These are phyloP conservation scores for Mucor mucedo DNA, from an alignment of 371 early-diverging fungal species.

Conservation along the genomic window DNA sequence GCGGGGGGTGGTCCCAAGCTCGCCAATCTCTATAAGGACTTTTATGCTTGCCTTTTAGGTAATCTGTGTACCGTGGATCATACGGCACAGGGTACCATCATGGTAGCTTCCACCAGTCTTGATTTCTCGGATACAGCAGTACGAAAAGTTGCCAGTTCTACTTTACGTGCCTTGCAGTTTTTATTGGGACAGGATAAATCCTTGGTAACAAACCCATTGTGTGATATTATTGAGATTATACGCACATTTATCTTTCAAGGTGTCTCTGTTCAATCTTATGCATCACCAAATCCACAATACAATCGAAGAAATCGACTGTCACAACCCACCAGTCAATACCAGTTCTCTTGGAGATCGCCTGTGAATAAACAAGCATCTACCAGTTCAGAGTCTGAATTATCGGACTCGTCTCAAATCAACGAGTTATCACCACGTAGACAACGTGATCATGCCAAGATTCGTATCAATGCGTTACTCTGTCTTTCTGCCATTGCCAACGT, in stretches of 20 bases:
- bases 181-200: constrained; percentile 48
- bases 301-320: constrained; percentile 14
- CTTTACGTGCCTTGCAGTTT: constrained; percentile 55
- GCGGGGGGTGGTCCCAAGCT: constrained; percentile 48
- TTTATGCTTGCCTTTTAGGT: constrained; percentile 51
- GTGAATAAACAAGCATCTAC: constrained; percentile 19
- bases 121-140: constrained; percentile 49
- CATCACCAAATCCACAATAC: neutral
- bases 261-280: constrained; percentile 43
- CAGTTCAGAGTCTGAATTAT: constrained; percentile 69
- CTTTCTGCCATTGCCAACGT: constrained; percentile 61
- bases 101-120: constrained; percentile 39
- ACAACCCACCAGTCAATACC: constrained; percentile 3
- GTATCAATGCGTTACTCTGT: constrained; percentile 63
- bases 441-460: constrained; percentile 57
- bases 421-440: constrained; percentile 31
- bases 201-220: constrained; percentile 46
- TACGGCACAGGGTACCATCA: constrained; percentile 37
- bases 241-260: constrained; percentile 53
- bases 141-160: constrained; percentile 57
- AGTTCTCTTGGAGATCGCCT: constrained; percentile 32
- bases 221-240: constrained; percentile 53
- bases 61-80: constrained; percentile 42
- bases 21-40: constrained; percentile 39
- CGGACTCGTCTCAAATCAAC: constrained; percentile 47